These are phyloP conservation scores for Fonsecaea pugnacius DNA, from an alignment of 2,329 filamentous ascomycete species.

Conservation along the genomic window DNA sequence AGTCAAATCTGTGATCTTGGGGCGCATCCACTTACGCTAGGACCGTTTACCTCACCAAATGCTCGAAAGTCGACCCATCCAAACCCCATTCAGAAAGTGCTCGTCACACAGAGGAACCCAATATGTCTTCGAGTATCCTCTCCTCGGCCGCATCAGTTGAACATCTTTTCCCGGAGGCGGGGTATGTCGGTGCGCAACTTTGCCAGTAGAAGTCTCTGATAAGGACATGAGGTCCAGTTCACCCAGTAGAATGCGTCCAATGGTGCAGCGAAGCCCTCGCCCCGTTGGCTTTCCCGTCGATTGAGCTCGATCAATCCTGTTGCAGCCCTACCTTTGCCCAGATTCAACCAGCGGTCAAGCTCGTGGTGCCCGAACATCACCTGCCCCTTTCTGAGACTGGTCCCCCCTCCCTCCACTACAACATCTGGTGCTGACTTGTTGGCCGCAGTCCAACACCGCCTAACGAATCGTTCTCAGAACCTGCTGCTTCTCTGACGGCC, in stretches of 20 bases:
- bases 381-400: neutral
- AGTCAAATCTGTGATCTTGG: neutral
- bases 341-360: slow-evolving; percentile 25
- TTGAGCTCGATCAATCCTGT: slow-evolving; percentile 16
- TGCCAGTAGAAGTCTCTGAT: slow-evolving; percentile 24
- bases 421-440: slow-evolving; percentile 15
- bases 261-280: slow-evolving; percentile 1
- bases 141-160: slow-evolving; percentile 3
- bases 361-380: slow-evolving; percentile 7
- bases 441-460: slow-evolving; percentile 17
- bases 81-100: slow-evolving; percentile 12
- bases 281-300: slow-evolving; percentile 5
- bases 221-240: slow-evolving; percentile 22
- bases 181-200: slow-evolving; percentile 9
- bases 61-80: slow-evolving; percentile 13
- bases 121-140: neutral
- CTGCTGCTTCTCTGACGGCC: neutral
- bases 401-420: slow-evolving; percentile 7
- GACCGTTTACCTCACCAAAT: slow-evolving; percentile 5
- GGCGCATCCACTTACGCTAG: slow-evolving; percentile 14
- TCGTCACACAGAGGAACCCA: neutral
- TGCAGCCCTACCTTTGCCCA: slow-evolving; percentile 7
- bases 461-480: slow-evolving; percentile 18
- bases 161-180: slow-evolving; percentile 12
- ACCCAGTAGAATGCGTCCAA: slow-evolving; percentile 7